phyloP scores from a whole-genome alignment of 768 basidiomycete genomes.

The Suillus subalutaceus region DNA sequence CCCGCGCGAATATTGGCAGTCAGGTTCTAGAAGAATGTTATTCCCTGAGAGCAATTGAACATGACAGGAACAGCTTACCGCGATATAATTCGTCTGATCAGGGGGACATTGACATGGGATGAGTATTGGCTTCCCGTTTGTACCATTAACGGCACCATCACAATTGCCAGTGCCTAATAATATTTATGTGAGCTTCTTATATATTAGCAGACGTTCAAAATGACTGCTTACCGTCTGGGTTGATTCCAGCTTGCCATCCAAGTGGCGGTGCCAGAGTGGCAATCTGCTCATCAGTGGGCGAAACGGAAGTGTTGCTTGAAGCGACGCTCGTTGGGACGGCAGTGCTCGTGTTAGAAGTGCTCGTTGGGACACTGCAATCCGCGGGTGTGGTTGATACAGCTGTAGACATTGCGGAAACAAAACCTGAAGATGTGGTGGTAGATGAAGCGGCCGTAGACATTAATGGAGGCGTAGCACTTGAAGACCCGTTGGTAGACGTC shows the following conservation, averaged over 20 bases:
- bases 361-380: slow-evolving; percentile 6
- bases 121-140: slow-evolving; percentile 33
- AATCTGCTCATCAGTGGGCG: slow-evolving; percentile 29
- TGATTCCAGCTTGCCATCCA: slow-evolving; percentile 54
- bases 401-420: not conserved
- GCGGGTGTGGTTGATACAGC: not conserved
- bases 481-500: slow-evolving; percentile 10
- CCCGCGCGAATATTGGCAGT: slow-evolving; percentile 45
- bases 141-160: slow-evolving; percentile 35
- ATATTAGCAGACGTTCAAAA: not conserved
- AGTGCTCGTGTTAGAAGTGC: not conserved
- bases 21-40: slow-evolving; percentile 29
- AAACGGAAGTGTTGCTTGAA: slow-evolving; percentile 13
- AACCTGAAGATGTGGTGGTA: slow-evolving; percentile 6
- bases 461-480: not conserved
- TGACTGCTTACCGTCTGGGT: slow-evolving; percentile 55
- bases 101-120: slow-evolving; percentile 42
- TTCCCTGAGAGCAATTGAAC: not conserved
- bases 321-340: slow-evolving; percentile 2
- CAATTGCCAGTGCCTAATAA: slow-evolving; percentile 39
- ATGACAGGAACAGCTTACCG: slow-evolving; percentile 15
- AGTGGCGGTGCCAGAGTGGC: slow-evolving; percentile 58
- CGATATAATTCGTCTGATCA: slow-evolving; percentile 26
- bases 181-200: not conserved
- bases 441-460: not conserved